phyloP scores from a whole-genome alignment of 495 filamentous ascomycete genomes.

The Penicillium arizonense region DNA sequence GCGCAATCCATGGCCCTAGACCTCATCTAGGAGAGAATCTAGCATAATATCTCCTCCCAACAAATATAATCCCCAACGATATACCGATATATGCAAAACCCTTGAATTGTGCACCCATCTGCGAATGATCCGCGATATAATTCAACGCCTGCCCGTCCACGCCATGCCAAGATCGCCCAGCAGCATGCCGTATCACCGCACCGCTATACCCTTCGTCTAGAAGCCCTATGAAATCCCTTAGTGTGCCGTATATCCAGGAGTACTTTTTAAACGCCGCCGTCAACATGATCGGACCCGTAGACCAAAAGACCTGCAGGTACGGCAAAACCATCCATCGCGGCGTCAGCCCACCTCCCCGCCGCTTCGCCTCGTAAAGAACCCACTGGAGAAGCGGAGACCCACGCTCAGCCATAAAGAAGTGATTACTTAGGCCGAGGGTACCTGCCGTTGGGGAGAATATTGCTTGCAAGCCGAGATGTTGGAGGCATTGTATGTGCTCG shows the following conservation, averaged over 20 bases:
- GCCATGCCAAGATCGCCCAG: slow-evolving; percentile 9
- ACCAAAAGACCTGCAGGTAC: slow-evolving; percentile 10
- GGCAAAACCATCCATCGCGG: slow-evolving; percentile 1
- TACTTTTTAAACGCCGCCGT: slow-evolving; percentile 6
- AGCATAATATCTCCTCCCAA: too few species aligned
- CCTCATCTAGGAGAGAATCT: too few species aligned
- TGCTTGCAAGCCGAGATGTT: neutral
- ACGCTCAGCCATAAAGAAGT: slow-evolving; percentile 1
- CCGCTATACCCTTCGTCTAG: slow-evolving; percentile 1
- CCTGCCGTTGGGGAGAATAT: slow-evolving; percentile 7
- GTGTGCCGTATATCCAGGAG: neutral
- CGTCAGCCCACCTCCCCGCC: neutral
- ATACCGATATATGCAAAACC: too few species aligned
- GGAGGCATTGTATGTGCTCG: neutral
- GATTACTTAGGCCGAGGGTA: slow-evolving; percentile 1
- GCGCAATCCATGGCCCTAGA: too few species aligned
- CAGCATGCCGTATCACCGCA: slow-evolving; percentile 2
- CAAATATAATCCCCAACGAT: too few species aligned
- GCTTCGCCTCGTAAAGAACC: slow-evolving; percentile 8
- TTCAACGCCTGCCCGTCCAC: neutral
- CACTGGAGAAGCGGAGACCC: neutral
- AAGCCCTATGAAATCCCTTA: neutral
- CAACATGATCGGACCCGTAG: slow-evolving; percentile 8
- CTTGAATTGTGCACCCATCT: neutral
- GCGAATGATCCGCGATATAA: neutral